phyloP scores from a whole-genome alignment of 2,329 filamentous ascomycete genomes.

The Paraphoma sp. region DNA sequence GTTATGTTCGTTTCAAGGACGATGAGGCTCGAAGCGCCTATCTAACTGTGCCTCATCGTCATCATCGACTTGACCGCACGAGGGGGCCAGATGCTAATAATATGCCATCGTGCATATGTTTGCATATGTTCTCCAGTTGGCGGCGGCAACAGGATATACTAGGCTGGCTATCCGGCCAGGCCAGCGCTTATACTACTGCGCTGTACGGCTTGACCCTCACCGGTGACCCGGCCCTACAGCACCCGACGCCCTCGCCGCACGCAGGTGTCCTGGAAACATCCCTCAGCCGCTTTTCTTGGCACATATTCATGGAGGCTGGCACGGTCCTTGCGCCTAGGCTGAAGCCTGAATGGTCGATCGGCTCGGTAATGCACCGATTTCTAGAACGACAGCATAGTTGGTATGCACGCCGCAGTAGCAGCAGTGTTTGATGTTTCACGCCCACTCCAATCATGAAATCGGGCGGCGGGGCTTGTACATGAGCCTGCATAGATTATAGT shows the following conservation, averaged over 20 bases:
- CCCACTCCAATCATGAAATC: conserved; percentile 18
- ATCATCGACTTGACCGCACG: conserved; percentile 24
- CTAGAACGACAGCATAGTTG: conserved; percentile 28
- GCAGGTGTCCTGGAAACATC: conserved; percentile 21
- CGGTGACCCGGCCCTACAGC: conserved; percentile 26
- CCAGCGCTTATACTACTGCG: conserved; percentile 34
- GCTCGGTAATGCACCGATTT: conserved; percentile 26
- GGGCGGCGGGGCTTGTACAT: conserved; percentile 13
- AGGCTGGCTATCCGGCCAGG: conserved; percentile 24
- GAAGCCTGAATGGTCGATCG: conserved; percentile 31
- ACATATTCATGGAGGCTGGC: conserved; percentile 23
- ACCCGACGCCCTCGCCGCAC: conserved; percentile 29
- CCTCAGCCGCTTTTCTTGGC: conserved; percentile 40
- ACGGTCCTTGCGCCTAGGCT: conserved; percentile 27
- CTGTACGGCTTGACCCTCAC: conserved; percentile 32
- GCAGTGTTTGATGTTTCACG: conserved; percentile 30
- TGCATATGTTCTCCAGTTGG: conserved; percentile 18
- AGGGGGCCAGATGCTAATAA: conserved; percentile 36
- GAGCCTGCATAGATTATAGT: conserved; percentile 24
- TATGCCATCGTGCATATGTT: conserved; percentile 26
- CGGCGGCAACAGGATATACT: conserved; percentile 31
- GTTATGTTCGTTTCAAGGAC: conserved; percentile 16
- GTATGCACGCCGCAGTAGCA: conserved; percentile 30
- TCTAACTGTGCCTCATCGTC: conserved; percentile 32
- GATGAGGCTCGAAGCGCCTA: conserved; percentile 31